phyloP scores from a whole-genome alignment of 371 early-diverging fungal species.

The Mortierella sp. region DNA sequence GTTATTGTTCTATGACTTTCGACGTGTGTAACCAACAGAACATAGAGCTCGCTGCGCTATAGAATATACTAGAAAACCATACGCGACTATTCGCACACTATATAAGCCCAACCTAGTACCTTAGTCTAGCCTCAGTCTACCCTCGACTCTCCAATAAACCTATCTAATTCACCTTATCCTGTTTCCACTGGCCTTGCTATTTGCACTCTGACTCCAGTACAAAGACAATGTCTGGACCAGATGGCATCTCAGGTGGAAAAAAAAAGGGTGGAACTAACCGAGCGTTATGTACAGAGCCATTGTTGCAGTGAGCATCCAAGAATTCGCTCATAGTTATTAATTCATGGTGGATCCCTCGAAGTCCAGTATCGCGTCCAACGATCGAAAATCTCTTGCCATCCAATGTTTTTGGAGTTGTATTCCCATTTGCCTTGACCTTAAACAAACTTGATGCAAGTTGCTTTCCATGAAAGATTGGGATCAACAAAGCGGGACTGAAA shows the following conservation, averaged over 20 bases:
- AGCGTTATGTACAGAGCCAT: constrained; percentile 10
- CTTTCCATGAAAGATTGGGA: neutral
- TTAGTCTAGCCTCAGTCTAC: no score
- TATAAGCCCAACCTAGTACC: no score
- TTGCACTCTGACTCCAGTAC: constrained; percentile 7
- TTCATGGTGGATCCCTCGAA: constrained; percentile 1
- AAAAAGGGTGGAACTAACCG: constrained; percentile 29
- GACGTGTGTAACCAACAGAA: no score
- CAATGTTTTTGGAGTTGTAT: neutral
- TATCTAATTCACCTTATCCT: no score
- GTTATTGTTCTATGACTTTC: no score
- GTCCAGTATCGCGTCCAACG: neutral
- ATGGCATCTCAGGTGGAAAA: constrained; percentile 18
- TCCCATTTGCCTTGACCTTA: neutral
- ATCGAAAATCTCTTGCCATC: neutral
- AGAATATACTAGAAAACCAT: no score
- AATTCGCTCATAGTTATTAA: constrained; percentile 16
- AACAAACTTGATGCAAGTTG: neutral
- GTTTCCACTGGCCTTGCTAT: no score
- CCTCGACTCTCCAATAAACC: no score
- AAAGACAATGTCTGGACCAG: constrained; percentile 40
- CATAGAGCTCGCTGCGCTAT: no score
- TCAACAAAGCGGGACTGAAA: constrained; percentile 4
- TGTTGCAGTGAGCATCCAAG: constrained; percentile 26
- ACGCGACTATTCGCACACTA: no score